These are phyloP conservation scores for Dysphania ambrosioides DNA, from an alignment of 148 eudicot species.

Conservation along the genomic window DNA sequence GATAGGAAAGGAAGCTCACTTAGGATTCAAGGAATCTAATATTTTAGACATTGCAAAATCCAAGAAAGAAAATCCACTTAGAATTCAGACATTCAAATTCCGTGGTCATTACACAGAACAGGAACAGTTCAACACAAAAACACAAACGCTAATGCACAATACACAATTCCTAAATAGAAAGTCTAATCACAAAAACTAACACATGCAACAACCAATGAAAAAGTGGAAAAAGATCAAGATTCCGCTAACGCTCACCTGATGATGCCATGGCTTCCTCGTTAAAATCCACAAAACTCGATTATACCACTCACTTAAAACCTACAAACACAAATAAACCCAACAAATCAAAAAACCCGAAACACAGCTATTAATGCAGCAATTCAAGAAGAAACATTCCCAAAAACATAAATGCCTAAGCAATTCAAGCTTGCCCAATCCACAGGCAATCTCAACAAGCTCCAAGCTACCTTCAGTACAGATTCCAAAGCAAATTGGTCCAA, in stretches of 20 bases:
- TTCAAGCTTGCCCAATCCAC: no score
- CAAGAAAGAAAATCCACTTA: background rate
- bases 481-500: no score
- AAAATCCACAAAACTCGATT: background rate
- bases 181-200: background rate
- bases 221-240: background rate
- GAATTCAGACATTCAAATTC: background rate
- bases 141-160: background rate
- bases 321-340: background rate
- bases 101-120: background rate
- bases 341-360: background rate
- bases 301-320: background rate
- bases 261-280: constrained; percentile 20
- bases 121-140: background rate
- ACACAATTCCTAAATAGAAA: background rate
- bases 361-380: background rate
- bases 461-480: no score
- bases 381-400: background rate
- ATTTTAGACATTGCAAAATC: background rate
- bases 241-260: constrained; percentile 14
- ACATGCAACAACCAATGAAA: background rate
- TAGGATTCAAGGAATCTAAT: background rate
- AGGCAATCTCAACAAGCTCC: no score
- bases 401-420: no score
- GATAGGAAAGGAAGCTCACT: no score